Base-by-base conservation (phyloP, 768 basidiomycete genomes). In the Cystobasidium ongulense region DNA sequence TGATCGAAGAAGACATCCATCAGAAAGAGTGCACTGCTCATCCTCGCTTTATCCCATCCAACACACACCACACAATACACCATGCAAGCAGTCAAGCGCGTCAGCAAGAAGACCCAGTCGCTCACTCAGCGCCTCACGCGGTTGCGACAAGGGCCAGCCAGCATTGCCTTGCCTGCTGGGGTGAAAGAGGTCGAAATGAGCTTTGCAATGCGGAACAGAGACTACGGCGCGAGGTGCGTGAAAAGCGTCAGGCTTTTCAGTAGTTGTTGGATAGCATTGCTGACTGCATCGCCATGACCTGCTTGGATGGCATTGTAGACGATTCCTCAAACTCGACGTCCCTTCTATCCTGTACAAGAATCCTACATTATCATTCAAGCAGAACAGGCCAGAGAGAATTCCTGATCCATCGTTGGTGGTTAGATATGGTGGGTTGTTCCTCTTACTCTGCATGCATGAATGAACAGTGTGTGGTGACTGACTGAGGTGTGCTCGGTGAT, bases 191-290 rank as follows among this genome's bases (percentile, higher is more conserved):
- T 71, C 8, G 68, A 71, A 43, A 54, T 71, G 68, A 71, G 33
- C 33, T 71, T 71, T 43, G 68, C 68, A n/a, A 31, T n/a, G 25
- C 13, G 68, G 35, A 71, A 71, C 31, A 59, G 35, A 33, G 53
- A 71, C 38, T 71, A 71, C 59, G 68, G 68, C 23, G 68, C 68
- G 31, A 54, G 68, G 68, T 71, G 68, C 2, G 53, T 38, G 2
- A 8, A 4, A 54, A 29, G 15, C 27, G 25, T 25, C 15, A 31
- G 13, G 15, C 25, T 25, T 18, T 17, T 35, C 15, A 36, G 62
- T 18, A 63, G 25, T n/a, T n/a, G 62, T 13, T 41, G 5, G 38
- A 5, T 10, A 29, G 39, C 3, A 27, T 52, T 5, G 4, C 11
- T 29, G 5, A 23, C 18, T 29, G 17, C 13, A 31, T 10, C 66